Base-by-base conservation (phyloP, 2,329 filamentous ascomycete species). In the Xylaria sp. region DNA sequence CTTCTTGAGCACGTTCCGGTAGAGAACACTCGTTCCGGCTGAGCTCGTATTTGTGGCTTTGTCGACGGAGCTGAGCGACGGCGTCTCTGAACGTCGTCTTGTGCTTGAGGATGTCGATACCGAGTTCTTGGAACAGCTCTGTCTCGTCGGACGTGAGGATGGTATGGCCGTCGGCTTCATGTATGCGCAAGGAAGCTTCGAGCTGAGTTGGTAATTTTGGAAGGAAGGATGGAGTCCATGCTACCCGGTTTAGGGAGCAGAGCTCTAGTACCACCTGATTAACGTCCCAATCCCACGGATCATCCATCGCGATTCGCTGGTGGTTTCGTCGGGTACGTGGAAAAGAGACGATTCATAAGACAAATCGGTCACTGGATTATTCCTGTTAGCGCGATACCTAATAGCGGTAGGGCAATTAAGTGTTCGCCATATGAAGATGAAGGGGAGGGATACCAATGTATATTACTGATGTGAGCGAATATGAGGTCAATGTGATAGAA, bases 201-300 rank as follows among this genome's bases (percentile, higher is more conserved):
- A 95, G 76, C 0, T 66, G 46, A 0, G 63, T 63, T 0, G 79
- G 83, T 4, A 84, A 71, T 51, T 69, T 70, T 17, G 63, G 61
- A 21, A 57, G 56, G 26, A 67, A 67, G 60, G 24, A 71, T 41
- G 71, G 70, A 50, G 67, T 64, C 37, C 56, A 60, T 79, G 80
- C 82, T 9, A 81, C 77, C 41, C 75, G 74, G 2, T 75, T 66
- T 1, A 76, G 65, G 20, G 79, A 76, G 66, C 86, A 90, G 2
- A 94, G 75, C 64, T 87, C 85, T 13, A 76, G 67, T 7, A 89
- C 80, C 9, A 95, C 83, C 24, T 85, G 78, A 39, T 88, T 83
- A 22, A 86, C 77, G 29, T 81, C 80, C 91, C 91, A 96, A 49
- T 79, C 66, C 69, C 86, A 88, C 16, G 91, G 90, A 71, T 96